phyloP scores from a whole-genome alignment of 129 eudicot species.

The Pittosporum tobira region DNA sequence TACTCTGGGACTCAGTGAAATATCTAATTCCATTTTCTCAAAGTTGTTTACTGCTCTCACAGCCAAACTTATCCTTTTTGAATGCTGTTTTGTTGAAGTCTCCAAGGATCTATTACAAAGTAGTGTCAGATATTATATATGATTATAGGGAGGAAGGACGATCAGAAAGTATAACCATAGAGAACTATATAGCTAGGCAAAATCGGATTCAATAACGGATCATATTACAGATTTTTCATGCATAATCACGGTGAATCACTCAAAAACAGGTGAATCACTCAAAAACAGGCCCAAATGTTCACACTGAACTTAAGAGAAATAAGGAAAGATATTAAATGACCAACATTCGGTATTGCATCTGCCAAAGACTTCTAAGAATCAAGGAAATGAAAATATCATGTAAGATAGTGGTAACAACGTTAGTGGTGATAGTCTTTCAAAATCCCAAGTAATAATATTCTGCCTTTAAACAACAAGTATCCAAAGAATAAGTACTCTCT shows the following conservation, averaged over 20 bases:
- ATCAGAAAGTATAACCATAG: neutral
- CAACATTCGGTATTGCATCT: too few species aligned
- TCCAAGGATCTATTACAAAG: constrained; percentile 30
- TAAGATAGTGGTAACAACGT: neutral
- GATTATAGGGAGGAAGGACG: neutral
- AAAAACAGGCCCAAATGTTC: too few species aligned
- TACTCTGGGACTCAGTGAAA: constrained; percentile 78
- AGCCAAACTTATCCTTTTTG: constrained; percentile 30
- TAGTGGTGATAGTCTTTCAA: neutral
- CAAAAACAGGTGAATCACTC: neutral
- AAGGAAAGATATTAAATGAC: neutral
- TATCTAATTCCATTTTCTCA: constrained; percentile 61
- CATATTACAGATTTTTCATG: too few species aligned
- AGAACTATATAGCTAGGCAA: neutral
- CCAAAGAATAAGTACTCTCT: too few species aligned
- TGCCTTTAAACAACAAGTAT: neutral
- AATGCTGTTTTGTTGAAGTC: constrained; percentile 23
- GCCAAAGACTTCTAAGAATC: neutral
- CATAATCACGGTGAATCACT: neutral
- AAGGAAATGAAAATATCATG: neutral
- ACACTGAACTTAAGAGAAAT: neutral
- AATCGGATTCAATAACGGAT: neutral
- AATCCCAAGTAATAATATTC: neutral
- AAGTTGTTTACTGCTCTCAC: constrained; percentile 31
- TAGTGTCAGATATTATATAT: constrained; percentile 3